Conservation (phyloP, 257 asterid genomes). For the Capsicum chinense region DNA sequence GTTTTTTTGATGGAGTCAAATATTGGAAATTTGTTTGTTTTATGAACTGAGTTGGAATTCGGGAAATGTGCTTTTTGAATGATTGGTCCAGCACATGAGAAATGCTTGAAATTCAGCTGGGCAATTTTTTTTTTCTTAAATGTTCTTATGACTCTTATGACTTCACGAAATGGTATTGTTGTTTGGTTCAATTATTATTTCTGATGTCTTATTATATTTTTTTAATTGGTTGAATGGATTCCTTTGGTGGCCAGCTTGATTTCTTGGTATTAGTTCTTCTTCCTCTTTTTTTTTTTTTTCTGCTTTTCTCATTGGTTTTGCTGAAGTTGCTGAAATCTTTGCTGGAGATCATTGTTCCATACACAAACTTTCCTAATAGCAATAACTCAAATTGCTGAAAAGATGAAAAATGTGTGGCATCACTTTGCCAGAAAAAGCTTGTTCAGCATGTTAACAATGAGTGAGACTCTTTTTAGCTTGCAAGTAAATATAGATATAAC, state of each 20-base stretch:
- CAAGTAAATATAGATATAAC: neutral
- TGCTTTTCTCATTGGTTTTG: neutral
- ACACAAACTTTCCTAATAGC: neutral
- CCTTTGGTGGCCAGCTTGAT: neutral
- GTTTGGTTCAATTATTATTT: neutral
- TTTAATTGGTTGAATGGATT: neutral
- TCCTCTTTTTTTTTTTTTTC: neutral
- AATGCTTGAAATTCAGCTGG: conserved; percentile 4
- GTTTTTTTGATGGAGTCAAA: neutral
- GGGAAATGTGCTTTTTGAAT: neutral
- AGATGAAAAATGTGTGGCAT: neutral
- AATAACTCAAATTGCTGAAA: neutral
- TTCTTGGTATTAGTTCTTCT: neutral
- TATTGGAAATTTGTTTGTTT: neutral
- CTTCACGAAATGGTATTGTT: neutral
- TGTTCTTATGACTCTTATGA: neutral
- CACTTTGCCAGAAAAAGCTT: neutral
- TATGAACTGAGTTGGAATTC: neutral
- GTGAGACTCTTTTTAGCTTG: neutral
- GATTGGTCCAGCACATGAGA: conserved; percentile 14
- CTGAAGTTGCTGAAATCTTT: neutral
- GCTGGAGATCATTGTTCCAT: neutral
- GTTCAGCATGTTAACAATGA: conserved; percentile 5
- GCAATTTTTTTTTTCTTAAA: neutral
- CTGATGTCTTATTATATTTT: neutral